Evolutionary conservation across 768 basidiomycete species (phyloP).

Genomic region (Suillus sp.): DNA sequence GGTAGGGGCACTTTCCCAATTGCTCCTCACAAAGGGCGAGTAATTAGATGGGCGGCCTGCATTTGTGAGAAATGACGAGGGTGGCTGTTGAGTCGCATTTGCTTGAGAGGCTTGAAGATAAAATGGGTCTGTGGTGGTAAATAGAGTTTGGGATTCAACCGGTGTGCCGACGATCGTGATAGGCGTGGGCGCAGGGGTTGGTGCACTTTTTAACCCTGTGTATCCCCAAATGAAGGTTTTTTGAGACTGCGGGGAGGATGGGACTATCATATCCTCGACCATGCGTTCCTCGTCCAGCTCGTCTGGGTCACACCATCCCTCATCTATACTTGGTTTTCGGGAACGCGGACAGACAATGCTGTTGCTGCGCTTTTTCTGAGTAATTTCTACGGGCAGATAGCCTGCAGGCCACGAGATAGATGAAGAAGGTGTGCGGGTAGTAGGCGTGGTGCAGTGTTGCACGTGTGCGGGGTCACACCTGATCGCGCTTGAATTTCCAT

Average conservation of each 20-base stretch:
- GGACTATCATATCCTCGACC: conserved; percentile 47
- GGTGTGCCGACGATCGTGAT: conserved; percentile 21
- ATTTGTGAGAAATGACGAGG: conserved; percentile 40
- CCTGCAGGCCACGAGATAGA: conserved; percentile 32
- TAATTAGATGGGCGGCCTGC: conserved; percentile 40
- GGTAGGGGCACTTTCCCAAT: conserved; percentile 5
- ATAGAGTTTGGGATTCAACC: conserved; percentile 35
- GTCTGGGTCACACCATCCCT: conserved; percentile 34
- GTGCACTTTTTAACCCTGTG: conserved; percentile 24
- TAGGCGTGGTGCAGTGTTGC: conserved; percentile 45
- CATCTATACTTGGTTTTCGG: conserved; percentile 29
- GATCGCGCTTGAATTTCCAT: conserved; percentile 24
- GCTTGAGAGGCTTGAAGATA: conserved; percentile 45
- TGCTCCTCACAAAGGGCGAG: conserved; percentile 40
- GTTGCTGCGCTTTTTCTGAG: conserved; percentile 32
- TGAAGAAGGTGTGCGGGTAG: conserved; percentile 37
- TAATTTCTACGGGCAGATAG: conserved; percentile 24
- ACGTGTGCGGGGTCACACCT: conserved; percentile 37
- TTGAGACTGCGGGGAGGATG: conserved; percentile 33
- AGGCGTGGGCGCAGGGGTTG: conserved; percentile 24
- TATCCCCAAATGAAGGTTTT: conserved; percentile 27
- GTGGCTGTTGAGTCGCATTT: conserved; percentile 32
- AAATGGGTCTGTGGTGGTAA: conserved; percentile 53
- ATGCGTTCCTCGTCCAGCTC: conserved; percentile 47
- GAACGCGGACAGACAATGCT: conserved; percentile 24